phyloP scores from a whole-genome alignment of 176 grass and related monocot species.

The Rhynchospora pubera region DNA sequence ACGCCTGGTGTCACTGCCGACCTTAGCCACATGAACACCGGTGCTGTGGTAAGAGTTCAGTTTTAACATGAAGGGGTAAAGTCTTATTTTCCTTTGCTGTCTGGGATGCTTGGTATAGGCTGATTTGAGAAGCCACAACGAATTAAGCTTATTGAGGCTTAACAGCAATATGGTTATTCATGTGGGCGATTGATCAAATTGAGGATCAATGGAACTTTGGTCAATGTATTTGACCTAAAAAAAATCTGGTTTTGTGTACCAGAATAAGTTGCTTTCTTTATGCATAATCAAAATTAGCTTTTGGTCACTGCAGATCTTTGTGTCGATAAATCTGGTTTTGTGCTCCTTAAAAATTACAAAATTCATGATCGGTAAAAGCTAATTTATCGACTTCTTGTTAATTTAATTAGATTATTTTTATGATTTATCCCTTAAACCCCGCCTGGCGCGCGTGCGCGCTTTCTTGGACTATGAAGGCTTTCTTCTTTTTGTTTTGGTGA shows the following conservation, averaged over 20 bases:
- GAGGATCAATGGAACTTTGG: background rate
- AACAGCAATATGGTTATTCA: background rate
- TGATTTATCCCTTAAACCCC: no score
- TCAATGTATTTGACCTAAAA: background rate
- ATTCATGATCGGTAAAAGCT: background rate
- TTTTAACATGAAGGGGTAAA: background rate
- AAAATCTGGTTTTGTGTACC: background rate
- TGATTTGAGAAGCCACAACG: background rate
- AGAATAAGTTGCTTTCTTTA: background rate
- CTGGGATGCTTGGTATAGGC: background rate
- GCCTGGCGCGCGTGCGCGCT: no score
- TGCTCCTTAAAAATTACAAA: background rate
- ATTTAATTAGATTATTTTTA: background rate
- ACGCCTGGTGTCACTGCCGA: slow-evolving; percentile 81
- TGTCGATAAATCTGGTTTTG: no score
- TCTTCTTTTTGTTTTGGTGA: background rate
- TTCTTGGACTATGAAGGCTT: no score
- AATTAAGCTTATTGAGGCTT: background rate
- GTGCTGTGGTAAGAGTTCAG: slow-evolving; percentile 57
- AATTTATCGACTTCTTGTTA: background rate
- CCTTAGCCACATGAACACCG: slow-evolving; percentile 85
- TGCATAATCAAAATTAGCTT: background rate
- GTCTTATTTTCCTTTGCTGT: background rate
- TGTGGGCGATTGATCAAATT: background rate
- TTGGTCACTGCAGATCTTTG: no score